These are phyloP conservation scores for Misopates orontium DNA, from an alignment of 257 asterid genomes.

Conservation along the genomic window DNA sequence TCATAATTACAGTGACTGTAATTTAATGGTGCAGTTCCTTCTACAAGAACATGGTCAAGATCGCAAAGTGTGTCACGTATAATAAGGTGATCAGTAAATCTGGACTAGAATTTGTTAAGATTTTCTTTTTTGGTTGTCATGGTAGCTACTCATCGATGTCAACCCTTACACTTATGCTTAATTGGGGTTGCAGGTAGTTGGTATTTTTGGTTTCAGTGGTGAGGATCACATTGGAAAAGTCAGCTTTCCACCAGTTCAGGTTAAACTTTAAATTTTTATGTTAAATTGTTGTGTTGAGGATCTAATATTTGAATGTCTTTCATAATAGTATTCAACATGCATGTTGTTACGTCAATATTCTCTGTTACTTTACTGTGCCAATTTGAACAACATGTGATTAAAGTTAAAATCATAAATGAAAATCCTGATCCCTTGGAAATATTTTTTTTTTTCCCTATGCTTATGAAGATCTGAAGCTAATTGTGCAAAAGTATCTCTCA, in stretches of 20 bases:
- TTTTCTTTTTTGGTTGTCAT: background rate
- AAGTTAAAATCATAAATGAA: too few relatives aligned
- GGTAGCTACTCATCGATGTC: constrained; percentile 6
- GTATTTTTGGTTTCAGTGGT: constrained; percentile 90
- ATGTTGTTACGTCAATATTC: background rate
- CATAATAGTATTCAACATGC: background rate
- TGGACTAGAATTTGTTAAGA: background rate
- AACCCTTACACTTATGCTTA: constrained; percentile 18
- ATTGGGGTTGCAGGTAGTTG: constrained; percentile 59
- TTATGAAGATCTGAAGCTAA: too few relatives aligned
- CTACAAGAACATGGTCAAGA: constrained; percentile 85
- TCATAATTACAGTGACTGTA: constrained; percentile 8
- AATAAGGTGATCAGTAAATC: constrained; percentile 60
- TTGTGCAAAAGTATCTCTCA: too few relatives aligned
- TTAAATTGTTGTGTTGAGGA: background rate
- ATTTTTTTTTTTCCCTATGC: too few relatives aligned
- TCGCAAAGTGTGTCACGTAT: constrained; percentile 81
- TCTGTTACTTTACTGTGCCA: background rate
- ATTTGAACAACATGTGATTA: too few relatives aligned
- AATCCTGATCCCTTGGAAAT: too few relatives aligned
- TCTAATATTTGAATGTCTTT: constrained; percentile 4
- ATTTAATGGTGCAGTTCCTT: constrained; percentile 55
- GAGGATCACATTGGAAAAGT: constrained; percentile 97
- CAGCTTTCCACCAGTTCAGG: constrained; percentile 96
- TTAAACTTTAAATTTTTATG: constrained; percentile 17